Conservation (phyloP, 345 rosid genomes). For the Viola odorata region DNA sequence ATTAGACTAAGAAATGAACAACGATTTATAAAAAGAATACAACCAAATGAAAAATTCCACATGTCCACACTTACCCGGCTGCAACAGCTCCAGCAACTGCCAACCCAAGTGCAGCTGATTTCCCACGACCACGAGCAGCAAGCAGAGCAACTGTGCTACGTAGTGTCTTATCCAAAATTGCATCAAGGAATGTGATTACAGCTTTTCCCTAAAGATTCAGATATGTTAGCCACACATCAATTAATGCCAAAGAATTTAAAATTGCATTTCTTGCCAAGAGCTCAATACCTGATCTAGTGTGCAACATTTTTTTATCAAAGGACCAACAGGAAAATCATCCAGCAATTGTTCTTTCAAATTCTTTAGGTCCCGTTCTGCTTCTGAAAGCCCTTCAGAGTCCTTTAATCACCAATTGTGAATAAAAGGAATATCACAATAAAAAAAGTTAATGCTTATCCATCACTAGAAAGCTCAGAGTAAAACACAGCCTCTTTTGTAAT, state of each 20-base stretch:
- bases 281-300: slow-evolving; percentile 81
- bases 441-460: not conserved
- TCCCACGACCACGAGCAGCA: slow-evolving; percentile 98
- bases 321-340: slow-evolving; percentile 91
- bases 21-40: not conserved
- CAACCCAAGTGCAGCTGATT: slow-evolving; percentile 94
- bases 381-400: slow-evolving; percentile 91
- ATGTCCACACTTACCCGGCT: slow-evolving; percentile 55
- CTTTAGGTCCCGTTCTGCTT: slow-evolving; percentile 73
- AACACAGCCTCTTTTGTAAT: too few relatives aligned
- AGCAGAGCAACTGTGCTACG: slow-evolving; percentile 85
- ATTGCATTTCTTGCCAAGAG: slow-evolving; percentile 1
- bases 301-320: slow-evolving; percentile 83
- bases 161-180: slow-evolving; percentile 78
- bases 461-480: too few relatives aligned
- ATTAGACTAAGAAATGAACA: slow-evolving; percentile 16
- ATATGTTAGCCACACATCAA: slow-evolving; percentile 8
- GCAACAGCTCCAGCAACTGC: slow-evolving; percentile 90
- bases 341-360: slow-evolving; percentile 75
- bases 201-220: slow-evolving; percentile 65
- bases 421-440: not conserved
- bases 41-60: not conserved
- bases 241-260: slow-evolving; percentile 6
- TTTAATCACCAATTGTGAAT: slow-evolving; percentile 23
- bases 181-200: slow-evolving; percentile 79